Evolutionary conservation across 345 rosid species (phyloP), one percentile per base, ranked within the genome.

Genomic region (Salix arbutifolia): DNA sequence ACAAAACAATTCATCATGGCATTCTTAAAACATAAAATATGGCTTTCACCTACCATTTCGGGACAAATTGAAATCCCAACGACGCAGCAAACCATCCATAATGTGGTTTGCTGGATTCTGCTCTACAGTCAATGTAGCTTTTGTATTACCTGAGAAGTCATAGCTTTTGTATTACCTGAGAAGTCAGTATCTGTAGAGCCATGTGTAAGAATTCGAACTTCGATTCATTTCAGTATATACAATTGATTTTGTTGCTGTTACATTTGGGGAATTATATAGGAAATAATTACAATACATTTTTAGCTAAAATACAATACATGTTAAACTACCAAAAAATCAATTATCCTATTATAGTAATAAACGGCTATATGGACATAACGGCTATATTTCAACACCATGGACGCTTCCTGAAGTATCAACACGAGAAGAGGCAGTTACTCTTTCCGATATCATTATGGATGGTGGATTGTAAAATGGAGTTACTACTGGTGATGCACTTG

Each of bases 31-130:
- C 72, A 40, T 28, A 13, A 66, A 21, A 44, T 8, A n/a, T 67
- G 40, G 13, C 52, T 81, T 74, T 86, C 85, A 86, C 70, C 86
- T 46, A 65, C 84, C 84, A 79, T 84, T 89, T 73, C 93, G 81
- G 81, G 90, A 92, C 83, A 91, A 87, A 78, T 85, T 87, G 71
- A 92, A 86, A 91, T 94, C 97, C 98, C 96, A 91, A 3, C 93
- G 88, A 3, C 97, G 92, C 86, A 86, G 82, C 85, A 94, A 87
- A 66, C 97, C 97, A 10, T 91, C 98, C 88, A 92, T 85, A 23
- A 91, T 78, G 66, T 92, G 87, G 77, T 78, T 87, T 46, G 92
- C 82, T 17, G 97, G 89, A 78, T 82, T 91, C 74, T 88, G 85
- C 50, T 76, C 91, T 74, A 91, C 90, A 25, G 95, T 91, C 78